These are phyloP conservation scores for Rhypophila decipiens DNA, from an alignment of 495 filamentous ascomycete species.

Conservation along the genomic window DNA sequence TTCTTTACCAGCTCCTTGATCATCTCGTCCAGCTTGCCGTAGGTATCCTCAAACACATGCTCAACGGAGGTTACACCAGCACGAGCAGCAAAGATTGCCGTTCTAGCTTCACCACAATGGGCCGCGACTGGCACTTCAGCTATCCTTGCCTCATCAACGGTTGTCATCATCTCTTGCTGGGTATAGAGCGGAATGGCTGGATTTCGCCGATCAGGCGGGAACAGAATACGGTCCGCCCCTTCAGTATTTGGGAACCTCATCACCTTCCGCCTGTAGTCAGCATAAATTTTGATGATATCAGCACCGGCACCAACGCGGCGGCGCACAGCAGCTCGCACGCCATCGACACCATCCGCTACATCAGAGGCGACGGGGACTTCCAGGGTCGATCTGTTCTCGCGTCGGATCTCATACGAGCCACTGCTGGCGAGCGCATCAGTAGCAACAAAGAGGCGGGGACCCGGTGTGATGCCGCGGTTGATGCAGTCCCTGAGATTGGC, in stretches of 20 bases:
- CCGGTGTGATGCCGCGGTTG: constrained; percentile 45
- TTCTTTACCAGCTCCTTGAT: constrained; percentile 33
- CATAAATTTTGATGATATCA: constrained; percentile 49
- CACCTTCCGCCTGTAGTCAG: constrained; percentile 42
- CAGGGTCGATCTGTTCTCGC: constrained; percentile 33
- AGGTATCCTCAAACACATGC: constrained; percentile 38
- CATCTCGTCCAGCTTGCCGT: constrained; percentile 26
- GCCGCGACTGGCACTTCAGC: constrained; percentile 39
- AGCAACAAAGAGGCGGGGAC: constrained; percentile 46
- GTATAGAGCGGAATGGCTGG: constrained; percentile 37
- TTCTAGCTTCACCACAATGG: constrained; percentile 35
- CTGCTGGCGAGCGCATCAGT: constrained; percentile 43
- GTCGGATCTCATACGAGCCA: constrained; percentile 42
- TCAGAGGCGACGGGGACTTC: constrained; percentile 35
- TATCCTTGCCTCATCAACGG: constrained; percentile 39
- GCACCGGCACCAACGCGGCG: constrained; percentile 43
- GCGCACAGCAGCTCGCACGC: constrained; percentile 39
- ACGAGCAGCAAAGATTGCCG: constrained; percentile 38
- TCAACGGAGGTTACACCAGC: constrained; percentile 48
- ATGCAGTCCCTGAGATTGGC: constrained; percentile 37
- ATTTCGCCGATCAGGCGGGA: constrained; percentile 27
- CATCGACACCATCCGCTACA: constrained; percentile 36
- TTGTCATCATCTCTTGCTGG: constrained; percentile 46
- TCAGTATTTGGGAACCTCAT: constrained; percentile 35
- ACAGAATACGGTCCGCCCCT: constrained; percentile 9